These are phyloP conservation scores for Tylopilus sp. DNA, from an alignment of 768 basidiomycete species.

Conservation along the genomic window DNA sequence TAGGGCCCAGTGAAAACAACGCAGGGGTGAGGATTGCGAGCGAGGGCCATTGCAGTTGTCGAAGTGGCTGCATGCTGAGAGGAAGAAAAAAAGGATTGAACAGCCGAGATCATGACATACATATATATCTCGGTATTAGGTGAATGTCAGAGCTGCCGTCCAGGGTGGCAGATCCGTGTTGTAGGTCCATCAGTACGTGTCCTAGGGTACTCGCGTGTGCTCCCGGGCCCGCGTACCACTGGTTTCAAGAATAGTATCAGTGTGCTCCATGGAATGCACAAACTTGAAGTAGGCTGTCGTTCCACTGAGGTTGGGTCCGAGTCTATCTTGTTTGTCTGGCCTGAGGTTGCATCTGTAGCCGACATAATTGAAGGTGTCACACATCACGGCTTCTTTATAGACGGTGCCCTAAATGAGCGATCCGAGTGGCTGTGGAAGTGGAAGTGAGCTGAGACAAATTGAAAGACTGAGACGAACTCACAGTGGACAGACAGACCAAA, in stretches of 20 bases:
- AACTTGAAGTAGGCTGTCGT: background rate
- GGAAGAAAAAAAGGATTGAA: background rate
- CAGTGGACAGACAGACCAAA: too few relatives aligned
- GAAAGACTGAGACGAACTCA: too few relatives aligned
- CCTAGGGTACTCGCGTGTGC: background rate
- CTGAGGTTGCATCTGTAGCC: background rate
- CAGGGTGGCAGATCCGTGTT: slow-evolving; percentile 2
- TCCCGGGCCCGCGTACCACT: background rate
- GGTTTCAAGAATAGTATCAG: background rate
- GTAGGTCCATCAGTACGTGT: background rate
- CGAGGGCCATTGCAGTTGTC: slow-evolving; percentile 6
- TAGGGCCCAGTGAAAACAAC: slow-evolving; percentile 17
- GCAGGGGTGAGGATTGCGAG: slow-evolving; percentile 17
- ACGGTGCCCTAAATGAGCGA: background rate
- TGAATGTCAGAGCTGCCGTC: background rate
- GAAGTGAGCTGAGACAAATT: too few relatives aligned
- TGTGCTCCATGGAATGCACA: background rate
- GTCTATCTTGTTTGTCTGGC: too few relatives aligned
- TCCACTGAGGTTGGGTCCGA: too few relatives aligned
- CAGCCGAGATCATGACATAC: background rate
- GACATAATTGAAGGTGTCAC: background rate
- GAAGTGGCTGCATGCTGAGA: slow-evolving; percentile 8
- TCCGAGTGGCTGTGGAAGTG: background rate
- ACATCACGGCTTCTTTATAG: background rate
- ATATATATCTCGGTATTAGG: background rate